These are phyloP conservation scores for Tylopilus orsonianus DNA, from an alignment of 1,284 basidiomycete genomes.

Conservation along the genomic window DNA sequence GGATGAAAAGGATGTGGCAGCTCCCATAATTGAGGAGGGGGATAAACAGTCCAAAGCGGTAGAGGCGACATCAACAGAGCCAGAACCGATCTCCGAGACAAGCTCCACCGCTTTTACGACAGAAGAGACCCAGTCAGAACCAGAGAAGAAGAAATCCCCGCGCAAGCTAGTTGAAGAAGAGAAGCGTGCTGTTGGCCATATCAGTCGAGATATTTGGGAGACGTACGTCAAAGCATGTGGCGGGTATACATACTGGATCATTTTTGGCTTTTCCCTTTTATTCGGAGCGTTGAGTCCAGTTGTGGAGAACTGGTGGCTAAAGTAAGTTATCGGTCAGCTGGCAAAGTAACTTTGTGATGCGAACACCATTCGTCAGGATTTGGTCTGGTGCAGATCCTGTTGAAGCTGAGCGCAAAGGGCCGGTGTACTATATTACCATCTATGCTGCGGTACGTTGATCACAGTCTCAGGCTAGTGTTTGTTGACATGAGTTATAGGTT, in stretches of 20 bases:
- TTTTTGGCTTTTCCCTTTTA: constrained; percentile 60
- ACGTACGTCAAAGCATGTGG: constrained; percentile 79
- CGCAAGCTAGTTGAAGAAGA: constrained; percentile 92
- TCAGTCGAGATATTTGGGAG: constrained; percentile 77
- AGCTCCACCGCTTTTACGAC: constrained; percentile 45
- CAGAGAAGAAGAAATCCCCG: constrained; percentile 65
- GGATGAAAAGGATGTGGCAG: constrained; percentile 30
- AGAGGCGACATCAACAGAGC: constrained; percentile 16
- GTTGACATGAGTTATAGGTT: constrained; percentile 34
- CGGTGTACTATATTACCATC: constrained; percentile 74
- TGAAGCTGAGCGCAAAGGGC: constrained; percentile 42
- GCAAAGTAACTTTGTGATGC: not conserved
- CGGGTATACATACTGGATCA: constrained; percentile 64
- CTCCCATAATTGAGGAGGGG: constrained; percentile 11
- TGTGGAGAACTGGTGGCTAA: constrained; percentile 81
- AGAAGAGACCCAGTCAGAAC: constrained; percentile 34
- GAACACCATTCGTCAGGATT: constrained; percentile 40
- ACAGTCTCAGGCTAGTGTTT: not conserved
- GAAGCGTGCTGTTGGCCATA: constrained; percentile 81
- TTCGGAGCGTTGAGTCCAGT: constrained; percentile 75
- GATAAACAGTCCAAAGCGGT: constrained; percentile 5
- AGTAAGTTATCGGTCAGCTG: constrained; percentile 40
- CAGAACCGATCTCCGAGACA: constrained; percentile 45
- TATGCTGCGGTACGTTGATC: constrained; percentile 60
- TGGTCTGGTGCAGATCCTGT: constrained; percentile 60